phyloP scores from a whole-genome alignment of 805 yeast genomes.

The Isabelozyma heimii region DNA sequence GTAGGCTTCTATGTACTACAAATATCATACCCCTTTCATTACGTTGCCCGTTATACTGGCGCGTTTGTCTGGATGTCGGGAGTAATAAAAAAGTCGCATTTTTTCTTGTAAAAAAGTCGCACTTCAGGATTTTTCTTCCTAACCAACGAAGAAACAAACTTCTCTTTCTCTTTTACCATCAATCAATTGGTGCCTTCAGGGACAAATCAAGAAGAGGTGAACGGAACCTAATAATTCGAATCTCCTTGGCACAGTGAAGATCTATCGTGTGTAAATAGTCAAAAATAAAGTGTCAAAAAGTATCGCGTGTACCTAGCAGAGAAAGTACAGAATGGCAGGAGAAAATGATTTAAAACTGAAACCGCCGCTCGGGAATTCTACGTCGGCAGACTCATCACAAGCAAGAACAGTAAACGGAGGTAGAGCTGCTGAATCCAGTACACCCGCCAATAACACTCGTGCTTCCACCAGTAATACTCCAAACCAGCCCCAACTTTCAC shows the following conservation, averaged over 20 bases:
- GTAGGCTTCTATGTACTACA: neutral
- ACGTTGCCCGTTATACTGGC: neutral
- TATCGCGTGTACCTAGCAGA: no score
- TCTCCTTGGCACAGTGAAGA: no score
- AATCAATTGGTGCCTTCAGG: neutral
- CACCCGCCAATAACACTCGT: neutral
- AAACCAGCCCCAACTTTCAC: constrained; percentile 55
- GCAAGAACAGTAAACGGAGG: constrained; percentile 3
- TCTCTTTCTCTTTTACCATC: neutral
- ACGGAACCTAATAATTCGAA: neutral
- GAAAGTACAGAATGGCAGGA: constrained; percentile 2
- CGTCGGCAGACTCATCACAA: constrained; percentile 2
- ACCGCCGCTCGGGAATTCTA: neutral
- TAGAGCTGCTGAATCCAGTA: constrained; percentile 1
- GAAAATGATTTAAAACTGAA: constrained; percentile 7
- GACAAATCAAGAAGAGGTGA: neutral
- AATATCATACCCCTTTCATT: neutral
- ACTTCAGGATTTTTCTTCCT: neutral
- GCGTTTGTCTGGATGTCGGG: neutral
- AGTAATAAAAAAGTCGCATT: neutral
- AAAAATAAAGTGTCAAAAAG: no score
- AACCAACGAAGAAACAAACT: neutral
- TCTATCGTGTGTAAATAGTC: no score
- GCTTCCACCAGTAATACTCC: constrained; percentile 4
- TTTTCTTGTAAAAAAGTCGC: no score